phyloP scores from a whole-genome alignment of 139 green algal genomes.

The Chlamydomonas sp. region DNA sequence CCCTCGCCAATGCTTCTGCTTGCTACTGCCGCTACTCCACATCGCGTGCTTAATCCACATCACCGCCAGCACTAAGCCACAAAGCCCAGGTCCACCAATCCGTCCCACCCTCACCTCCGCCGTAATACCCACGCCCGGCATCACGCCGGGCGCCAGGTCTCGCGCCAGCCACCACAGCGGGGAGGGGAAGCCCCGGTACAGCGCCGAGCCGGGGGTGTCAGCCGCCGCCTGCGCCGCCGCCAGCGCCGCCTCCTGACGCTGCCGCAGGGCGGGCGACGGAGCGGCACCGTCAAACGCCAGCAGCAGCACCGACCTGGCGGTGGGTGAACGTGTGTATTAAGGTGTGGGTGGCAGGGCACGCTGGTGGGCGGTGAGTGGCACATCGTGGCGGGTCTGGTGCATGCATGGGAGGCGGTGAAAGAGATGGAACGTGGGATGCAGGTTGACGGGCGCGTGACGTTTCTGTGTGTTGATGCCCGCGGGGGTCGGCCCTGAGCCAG shows the following conservation, averaged over 20 bases:
- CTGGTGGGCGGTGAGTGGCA: no score
- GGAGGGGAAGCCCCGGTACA: not conserved
- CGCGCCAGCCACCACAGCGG: slow-evolving; percentile 15
- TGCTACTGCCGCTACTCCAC: not conserved
- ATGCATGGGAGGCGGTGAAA: no score
- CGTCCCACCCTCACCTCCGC: slow-evolving; percentile 1
- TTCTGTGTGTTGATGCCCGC: no score
- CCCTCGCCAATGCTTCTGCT: not conserved
- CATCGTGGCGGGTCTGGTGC: no score
- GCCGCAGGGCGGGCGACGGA: not conserved
- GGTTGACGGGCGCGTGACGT: no score
- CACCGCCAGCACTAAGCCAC: no score
- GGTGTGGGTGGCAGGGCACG: no score
- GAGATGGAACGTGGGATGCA: no score
- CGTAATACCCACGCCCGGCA: not conserved
- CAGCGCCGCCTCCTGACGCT: not conserved
- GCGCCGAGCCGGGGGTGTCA: not conserved
- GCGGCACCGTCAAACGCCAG: not conserved
- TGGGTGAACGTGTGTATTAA: no score
- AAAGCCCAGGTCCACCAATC: no score
- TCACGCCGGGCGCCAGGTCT: not conserved
- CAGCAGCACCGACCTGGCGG: not conserved
- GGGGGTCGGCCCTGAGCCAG: no score
- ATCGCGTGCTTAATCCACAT: not conserved
- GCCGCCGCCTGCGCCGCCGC: not conserved